Evolutionary conservation across 768 basidiomycete genomes (phyloP).

Genomic region (Filobasidium floriforme): DNA sequence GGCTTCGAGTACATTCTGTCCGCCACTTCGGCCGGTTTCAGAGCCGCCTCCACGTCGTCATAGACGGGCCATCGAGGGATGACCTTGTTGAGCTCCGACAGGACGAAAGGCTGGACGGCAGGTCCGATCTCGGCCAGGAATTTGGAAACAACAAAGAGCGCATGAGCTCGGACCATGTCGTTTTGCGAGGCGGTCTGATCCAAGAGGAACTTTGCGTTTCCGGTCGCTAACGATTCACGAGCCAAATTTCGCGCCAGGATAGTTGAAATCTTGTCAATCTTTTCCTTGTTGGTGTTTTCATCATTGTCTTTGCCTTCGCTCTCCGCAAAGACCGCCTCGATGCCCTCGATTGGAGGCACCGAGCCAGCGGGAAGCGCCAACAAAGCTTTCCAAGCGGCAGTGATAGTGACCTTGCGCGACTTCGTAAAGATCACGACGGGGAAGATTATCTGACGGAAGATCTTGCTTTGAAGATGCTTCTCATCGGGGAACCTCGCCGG

Average conservation of each 20-base stretch:
- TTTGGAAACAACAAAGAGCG: background rate
- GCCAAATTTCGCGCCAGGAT: background rate
- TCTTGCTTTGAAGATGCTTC: constrained; percentile 36
- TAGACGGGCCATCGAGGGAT: constrained; percentile 6
- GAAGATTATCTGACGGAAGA: constrained; percentile 53
- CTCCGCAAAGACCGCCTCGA: background rate
- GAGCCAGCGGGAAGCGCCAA: constrained; percentile 1
- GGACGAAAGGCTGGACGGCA: constrained; percentile 2
- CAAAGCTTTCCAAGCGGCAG: constrained; percentile 58
- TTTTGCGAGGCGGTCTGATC: constrained; percentile 6
- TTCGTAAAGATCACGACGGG: constrained; percentile 70
- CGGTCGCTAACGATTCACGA: background rate
- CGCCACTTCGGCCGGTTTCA: background rate
- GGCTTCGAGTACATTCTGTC: constrained; percentile 21
- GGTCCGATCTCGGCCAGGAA: constrained; percentile 7
- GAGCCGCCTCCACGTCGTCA: constrained; percentile 2
- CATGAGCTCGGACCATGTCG: constrained; percentile 9
- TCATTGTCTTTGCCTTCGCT: background rate
- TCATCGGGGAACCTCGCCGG: constrained; percentile 41
- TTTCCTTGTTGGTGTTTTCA: background rate
- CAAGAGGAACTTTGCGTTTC: constrained; percentile 1
- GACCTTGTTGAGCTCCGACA: constrained; percentile 8
- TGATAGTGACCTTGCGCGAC: constrained; percentile 58
- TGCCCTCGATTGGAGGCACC: background rate
- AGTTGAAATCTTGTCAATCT: background rate